Percentiles rank a stretch among this genome's conserved stretches.
Evolutionary conservation across 768 basidiomycete species (phyloP).

Genomic region (Vararia minispora): DNA sequence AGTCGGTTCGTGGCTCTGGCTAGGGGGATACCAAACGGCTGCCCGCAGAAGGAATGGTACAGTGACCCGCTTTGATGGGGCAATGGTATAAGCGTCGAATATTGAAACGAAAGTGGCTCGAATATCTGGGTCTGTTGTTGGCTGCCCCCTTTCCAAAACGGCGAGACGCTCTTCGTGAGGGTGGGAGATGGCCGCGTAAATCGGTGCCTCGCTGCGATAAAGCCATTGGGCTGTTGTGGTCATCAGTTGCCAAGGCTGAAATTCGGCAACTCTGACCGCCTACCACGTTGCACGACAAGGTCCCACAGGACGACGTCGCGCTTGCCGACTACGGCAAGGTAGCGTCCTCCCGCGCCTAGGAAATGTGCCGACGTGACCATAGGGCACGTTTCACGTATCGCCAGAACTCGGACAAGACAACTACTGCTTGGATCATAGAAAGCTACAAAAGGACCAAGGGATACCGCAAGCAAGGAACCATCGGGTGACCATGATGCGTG

Average conservation of each 20-base stretch:
- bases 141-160: slow-evolving; percentile 32
- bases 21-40: slow-evolving; percentile 27
- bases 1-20: slow-evolving; percentile 18
- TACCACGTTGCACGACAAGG: slow-evolving; percentile 50
- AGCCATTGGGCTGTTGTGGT: slow-evolving; percentile 48
- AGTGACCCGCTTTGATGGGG: slow-evolving; percentile 29
- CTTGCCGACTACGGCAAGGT: slow-evolving; percentile 43
- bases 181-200: slow-evolving; percentile 42
- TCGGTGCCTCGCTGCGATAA: slow-evolving; percentile 24
- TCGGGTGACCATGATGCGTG: slow-evolving; percentile 75
- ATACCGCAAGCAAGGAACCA: slow-evolving; percentile 72
- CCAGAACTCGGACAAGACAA: slow-evolving; percentile 44
- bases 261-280: slow-evolving; percentile 15
- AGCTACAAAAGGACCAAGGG: slow-evolving; percentile 53
- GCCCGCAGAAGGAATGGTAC: slow-evolving; percentile 59
- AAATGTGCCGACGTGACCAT: slow-evolving; percentile 42
- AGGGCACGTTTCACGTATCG: slow-evolving; percentile 40
- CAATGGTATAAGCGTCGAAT: slow-evolving; percentile 35
- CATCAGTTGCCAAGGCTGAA: slow-evolving; percentile 3
- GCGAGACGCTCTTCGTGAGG: slow-evolving; percentile 47
- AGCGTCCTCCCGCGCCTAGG: slow-evolving; percentile 60
- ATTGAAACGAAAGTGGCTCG: slow-evolving; percentile 32
- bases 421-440: slow-evolving; percentile 66
- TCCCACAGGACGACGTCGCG: slow-evolving; percentile 62
- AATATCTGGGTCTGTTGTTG: slow-evolving; percentile 17